Base-by-base conservation (phyloP, 148 eudicot genomes). In the Dysphania ambrosioides region DNA sequence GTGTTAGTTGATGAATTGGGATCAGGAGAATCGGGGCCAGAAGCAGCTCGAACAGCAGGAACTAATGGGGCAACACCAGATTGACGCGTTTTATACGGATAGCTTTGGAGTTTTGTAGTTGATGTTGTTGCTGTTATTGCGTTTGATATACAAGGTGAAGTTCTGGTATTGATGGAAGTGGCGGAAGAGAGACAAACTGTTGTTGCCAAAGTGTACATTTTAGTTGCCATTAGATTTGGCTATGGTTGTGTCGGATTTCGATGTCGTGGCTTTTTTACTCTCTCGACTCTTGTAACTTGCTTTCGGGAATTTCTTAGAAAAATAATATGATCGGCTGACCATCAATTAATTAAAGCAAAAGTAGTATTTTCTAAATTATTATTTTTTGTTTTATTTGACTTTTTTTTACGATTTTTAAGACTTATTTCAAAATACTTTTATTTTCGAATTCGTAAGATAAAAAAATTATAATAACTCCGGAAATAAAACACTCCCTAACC, bases 1-100 rank as follows among this genome's bases (percentile, higher is more conserved):
- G n/a, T n/a, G n/a, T n/a, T n/a, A n/a, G 41, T n/a, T 1, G 80
- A 41, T 34, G 71, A 62, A 36, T 57, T 34, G 73, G 82, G 78
- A n/a, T 74, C 68, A 19, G 71, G 26, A 10, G 77, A 68, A 35
- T 68, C 70, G 10, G 74, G 78, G 35, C 68, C 66, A 21, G 78
- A 69, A 72, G 79, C 34, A 44, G 77, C 83, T 32, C 61, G 79
- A 76, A 72, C 23, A 36, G 11, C 34, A 47, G 41, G 9, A 53
- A 4, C 8, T 42, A 41, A 53, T 5, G 72, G 36, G 42, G 59
- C 8, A 75, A 31, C 51, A 1, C n/a, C 18, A 10, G 23, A 15
- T 26, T 53, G 71, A 9, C 44, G 47, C 21, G 42, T 13, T 27
- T 53, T 11, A 59, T 59, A 31, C 5, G 40, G 7, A 13, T 8